Conservation (phyloP, 2,329 filamentous ascomycete genomes). For the Macrophomina pseudophaseolina region DNA sequence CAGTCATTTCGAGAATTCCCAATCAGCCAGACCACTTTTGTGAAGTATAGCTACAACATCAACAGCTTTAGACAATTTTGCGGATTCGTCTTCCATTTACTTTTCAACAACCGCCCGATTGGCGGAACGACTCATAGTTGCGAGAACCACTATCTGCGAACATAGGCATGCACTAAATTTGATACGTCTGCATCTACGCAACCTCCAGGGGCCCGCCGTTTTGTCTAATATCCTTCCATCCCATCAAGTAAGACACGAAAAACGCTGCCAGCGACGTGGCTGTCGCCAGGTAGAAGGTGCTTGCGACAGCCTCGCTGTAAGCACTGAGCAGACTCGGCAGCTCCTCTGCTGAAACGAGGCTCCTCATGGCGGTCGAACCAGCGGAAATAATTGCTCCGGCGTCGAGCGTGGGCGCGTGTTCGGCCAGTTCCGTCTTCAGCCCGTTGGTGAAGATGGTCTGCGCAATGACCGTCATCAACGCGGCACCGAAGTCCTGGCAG, state of each 20-base stretch:
- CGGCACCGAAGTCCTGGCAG: conserved; percentile 41
- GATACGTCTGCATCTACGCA: no score
- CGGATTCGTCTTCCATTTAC: no score
- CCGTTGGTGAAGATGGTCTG: conserved; percentile 23
- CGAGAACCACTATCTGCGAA: no score
- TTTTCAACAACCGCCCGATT: no score
- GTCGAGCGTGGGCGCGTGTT: conserved; percentile 1
- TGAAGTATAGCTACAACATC: no score
- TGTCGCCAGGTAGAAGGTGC: conserved; percentile 36
- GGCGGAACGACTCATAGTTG: no score
- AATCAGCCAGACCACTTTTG: no score
- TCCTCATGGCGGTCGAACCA: conserved; percentile 22
- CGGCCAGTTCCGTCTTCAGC: neutral
- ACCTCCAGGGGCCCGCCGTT: no score
- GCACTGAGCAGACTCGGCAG: conserved; percentile 33
- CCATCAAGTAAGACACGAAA: conserved; percentile 28
- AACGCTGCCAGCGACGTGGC: conserved; percentile 30
- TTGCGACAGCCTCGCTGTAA: conserved; percentile 34
- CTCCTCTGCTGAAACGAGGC: conserved; percentile 27
- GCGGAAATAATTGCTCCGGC: conserved; percentile 1
- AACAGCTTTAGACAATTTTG: no score
- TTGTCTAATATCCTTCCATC: conserved; percentile 30
- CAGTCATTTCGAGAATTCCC: no score
- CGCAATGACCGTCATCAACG: conserved; percentile 39
- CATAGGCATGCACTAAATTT: no score